Base-by-base conservation (phyloP, 2,329 filamentous ascomycete genomes). In the Blumeria graminis region DNA sequence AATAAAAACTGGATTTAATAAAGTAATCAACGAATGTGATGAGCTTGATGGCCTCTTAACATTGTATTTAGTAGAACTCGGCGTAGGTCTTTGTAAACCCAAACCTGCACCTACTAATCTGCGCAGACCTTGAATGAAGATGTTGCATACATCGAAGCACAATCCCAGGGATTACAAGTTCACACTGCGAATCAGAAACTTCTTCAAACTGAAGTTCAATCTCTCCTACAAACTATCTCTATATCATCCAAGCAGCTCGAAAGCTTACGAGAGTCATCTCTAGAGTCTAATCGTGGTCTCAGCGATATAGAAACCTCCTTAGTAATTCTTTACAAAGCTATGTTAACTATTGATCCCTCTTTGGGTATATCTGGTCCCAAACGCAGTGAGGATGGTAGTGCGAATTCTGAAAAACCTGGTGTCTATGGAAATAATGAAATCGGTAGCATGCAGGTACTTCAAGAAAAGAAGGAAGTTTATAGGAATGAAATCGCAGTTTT, bases 131-230 rank as follows among this genome's bases (percentile, higher is more conserved):
- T 98, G 34, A 88, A 89, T 57, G 90, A 96, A 54, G 92, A 98
- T 64, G 93, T 98, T 63, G 82, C 88, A 3, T 96, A 93, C 66
- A 96, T 98, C 61, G 92, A 98, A 71, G 88, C 92, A 1, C 92
- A 98, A 69, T 89, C 87, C 6, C 90, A 98, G 70, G 92, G 92
- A 72, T 72, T 98, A 51, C 92, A 98, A 65, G 90, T 98, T 6
- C 92, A 96, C 69, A 90, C 90, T 18, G 87, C 92, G 43, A 98
- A 98, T 64, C 92, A 98, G 67, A 94, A 94, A 68, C 76, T 94
- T 33, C 76, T 98, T 51, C 64, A 90, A 68, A 86, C 82, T 60
- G 92, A 98, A 68, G 76, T 98, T 1, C 81, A 93, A 66, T 84
- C 82, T 36, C 73, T 96, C n/a, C 76, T 98, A 28, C 82, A 89